phyloP scores from a whole-genome alignment of 768 basidiomycete genomes.

The Melanogaster broomeanus region DNA sequence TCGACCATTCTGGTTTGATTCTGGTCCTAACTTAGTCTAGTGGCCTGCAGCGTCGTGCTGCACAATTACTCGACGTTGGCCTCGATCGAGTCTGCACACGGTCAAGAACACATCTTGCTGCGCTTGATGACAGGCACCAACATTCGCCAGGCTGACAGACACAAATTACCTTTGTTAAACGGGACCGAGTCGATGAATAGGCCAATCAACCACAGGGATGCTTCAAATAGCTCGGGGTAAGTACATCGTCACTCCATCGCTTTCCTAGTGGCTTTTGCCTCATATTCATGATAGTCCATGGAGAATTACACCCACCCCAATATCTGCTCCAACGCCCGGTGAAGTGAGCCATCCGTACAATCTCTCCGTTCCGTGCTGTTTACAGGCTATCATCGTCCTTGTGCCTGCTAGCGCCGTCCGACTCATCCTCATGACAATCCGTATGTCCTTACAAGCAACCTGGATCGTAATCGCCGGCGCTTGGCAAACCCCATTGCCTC shows the following conservation, averaged over 20 bases:
- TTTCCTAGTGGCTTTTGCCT: not conserved
- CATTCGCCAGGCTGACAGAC: constrained; percentile 8
- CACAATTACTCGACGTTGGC: not conserved
- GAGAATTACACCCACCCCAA: constrained; percentile 23
- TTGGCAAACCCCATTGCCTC: constrained; percentile 26
- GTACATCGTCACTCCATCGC: constrained; percentile 5
- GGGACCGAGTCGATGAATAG: constrained; percentile 3
- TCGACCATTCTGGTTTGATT: not conserved
- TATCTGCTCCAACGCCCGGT: constrained; percentile 13
- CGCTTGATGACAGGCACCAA: constrained; percentile 8
- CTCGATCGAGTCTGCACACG: constrained; percentile 9
- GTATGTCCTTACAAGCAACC: constrained; percentile 5
- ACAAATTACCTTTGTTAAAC: constrained; percentile 9
- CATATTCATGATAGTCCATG: constrained; percentile 14
- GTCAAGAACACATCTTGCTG: constrained; percentile 8
- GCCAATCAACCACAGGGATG: constrained; percentile 31
- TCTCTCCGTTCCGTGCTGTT: not conserved
- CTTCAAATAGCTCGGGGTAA: constrained; percentile 23
- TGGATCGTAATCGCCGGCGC: not conserved
- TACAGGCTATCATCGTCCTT: constrained; percentile 5
- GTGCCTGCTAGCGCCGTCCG: constrained; percentile 7
- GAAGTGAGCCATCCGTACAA: constrained; percentile 12
- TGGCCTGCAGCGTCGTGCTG: no score
- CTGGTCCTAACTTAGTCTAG: no score
- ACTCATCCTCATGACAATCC: not conserved